phyloP scores from a whole-genome alignment of 106 monocot species.

The Phalaenopsis aphrodite region DNA sequence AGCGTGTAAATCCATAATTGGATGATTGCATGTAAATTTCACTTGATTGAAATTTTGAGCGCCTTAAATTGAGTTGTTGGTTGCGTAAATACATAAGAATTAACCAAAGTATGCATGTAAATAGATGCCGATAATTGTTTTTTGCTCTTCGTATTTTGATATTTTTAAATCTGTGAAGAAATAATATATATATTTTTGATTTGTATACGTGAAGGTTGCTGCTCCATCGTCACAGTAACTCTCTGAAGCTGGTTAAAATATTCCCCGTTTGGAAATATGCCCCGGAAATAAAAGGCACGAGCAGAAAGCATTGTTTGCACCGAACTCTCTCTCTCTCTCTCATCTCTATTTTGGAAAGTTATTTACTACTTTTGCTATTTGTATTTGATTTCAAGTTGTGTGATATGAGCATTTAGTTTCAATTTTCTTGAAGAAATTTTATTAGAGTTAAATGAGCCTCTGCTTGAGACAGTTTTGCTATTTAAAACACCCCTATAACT shows the following conservation, averaged over 20 bases:
- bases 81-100: too few relatives aligned
- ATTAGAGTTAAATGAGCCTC: too few relatives aligned
- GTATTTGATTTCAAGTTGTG: too few relatives aligned
- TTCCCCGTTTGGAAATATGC: background rate
- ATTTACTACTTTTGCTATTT: too few relatives aligned
- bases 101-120: too few relatives aligned
- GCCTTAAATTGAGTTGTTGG: too few relatives aligned
- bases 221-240: background rate
- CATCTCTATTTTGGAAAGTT: background rate
- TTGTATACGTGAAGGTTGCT: background rate
- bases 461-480: too few relatives aligned
- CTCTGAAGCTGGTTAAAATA: background rate
- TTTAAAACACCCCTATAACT: too few relatives aligned
- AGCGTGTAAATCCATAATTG: background rate
- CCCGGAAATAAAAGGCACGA: background rate
- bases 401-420: too few relatives aligned
- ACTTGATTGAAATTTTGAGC: too few relatives aligned
- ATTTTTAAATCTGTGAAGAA: background rate
- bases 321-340: background rate
- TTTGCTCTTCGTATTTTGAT: background rate
- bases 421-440: too few relatives aligned
- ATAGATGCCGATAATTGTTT: too few relatives aligned
- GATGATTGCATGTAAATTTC: background rate
- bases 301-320: background rate
- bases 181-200: background rate